A percentile compares a stretch with the other conserved stretches of the same genome.
Evolutionary conservation across 441 rosid genomes (phyloP).

Genomic region (Breynia disticha): DNA sequence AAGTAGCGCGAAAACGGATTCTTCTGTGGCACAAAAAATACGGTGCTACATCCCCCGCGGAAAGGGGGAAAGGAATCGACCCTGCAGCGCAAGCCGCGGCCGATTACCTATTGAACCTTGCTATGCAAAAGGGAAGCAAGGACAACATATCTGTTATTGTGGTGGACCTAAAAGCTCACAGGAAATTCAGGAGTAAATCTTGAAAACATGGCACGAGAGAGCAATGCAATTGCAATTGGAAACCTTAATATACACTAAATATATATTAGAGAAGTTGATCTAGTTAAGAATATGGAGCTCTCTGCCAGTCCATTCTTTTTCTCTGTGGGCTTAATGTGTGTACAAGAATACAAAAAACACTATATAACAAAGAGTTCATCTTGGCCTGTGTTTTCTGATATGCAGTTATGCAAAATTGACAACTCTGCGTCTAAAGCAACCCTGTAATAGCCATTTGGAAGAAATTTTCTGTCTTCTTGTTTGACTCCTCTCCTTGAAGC

Average conservation of each 20-base stretch:
- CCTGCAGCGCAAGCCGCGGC: slow-evolving; percentile 88
- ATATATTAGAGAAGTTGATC: slow-evolving; percentile 30
- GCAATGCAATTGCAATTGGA: not conserved
- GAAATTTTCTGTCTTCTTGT: not conserved
- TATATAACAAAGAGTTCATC: slow-evolving; percentile 15
- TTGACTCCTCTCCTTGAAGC: no score
- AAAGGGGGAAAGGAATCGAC: slow-evolving; percentile 39
- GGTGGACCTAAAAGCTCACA: slow-evolving; percentile 76
- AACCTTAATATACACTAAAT: slow-evolving; percentile 16
- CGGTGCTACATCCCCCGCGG: slow-evolving; percentile 17
- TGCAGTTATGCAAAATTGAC: not conserved
- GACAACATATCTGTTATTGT: slow-evolving; percentile 69
- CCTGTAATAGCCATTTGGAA: not conserved
- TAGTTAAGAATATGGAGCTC: slow-evolving; percentile 35
- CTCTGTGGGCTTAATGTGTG: slow-evolving; percentile 58
- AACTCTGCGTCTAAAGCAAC: slow-evolving; percentile 3
- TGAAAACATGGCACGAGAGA: slow-evolving; percentile 32
- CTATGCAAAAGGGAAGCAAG: slow-evolving; percentile 78
- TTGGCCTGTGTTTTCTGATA: slow-evolving; percentile 12
- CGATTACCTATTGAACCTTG: slow-evolving; percentile 58
- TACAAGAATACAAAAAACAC: slow-evolving; percentile 34
- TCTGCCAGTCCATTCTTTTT: slow-evolving; percentile 55
- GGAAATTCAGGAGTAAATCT: slow-evolving; percentile 69
- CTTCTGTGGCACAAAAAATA: slow-evolving; percentile 80
- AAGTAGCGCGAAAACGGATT: slow-evolving; percentile 65